Evolutionary conservation across 768 basidiomycete genomes (phyloP).

Genomic region (Boletus vermiculosoides): DNA sequence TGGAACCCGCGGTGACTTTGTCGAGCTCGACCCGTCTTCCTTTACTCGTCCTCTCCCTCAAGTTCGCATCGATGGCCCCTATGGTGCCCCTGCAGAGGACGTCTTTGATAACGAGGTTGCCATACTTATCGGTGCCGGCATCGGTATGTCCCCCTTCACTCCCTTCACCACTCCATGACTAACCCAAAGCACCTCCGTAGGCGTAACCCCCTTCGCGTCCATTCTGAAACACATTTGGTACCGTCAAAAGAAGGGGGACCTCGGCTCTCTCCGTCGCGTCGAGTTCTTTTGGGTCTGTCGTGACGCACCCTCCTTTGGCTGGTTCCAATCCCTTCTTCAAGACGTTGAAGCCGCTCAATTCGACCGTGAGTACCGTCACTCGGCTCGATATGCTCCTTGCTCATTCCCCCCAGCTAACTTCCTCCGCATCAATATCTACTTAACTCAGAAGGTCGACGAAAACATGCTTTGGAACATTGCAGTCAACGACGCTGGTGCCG

Average conservation of each 20-base stretch:
- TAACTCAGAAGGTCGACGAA: slow-evolving; percentile 82
- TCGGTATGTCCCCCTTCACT: slow-evolving; percentile 51
- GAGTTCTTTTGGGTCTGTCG: slow-evolving; percentile 96
- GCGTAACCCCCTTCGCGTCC: slow-evolving; percentile 92
- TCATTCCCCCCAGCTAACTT: slow-evolving; percentile 66
- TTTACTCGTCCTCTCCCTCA: slow-evolving; percentile 57
- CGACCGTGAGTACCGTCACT: slow-evolving; percentile 61
- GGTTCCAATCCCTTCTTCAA: slow-evolving; percentile 89
- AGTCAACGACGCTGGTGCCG: slow-evolving; percentile 80
- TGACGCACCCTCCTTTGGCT: slow-evolving; percentile 95
- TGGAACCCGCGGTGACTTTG: slow-evolving; percentile 72
- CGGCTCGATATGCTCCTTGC: neutral
- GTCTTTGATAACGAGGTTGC: slow-evolving; percentile 85
- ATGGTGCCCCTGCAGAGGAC: slow-evolving; percentile 91
- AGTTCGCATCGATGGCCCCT: slow-evolving; percentile 86
- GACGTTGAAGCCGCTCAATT: slow-evolving; percentile 87
- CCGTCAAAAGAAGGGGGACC: slow-evolving; percentile 71
- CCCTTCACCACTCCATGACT: neutral
- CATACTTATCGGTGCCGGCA: slow-evolving; percentile 90
- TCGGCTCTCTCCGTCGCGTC: slow-evolving; percentile 82
- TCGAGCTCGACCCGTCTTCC: slow-evolving; percentile 64
- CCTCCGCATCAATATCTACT: slow-evolving; percentile 86
- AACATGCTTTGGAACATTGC: slow-evolving; percentile 93
- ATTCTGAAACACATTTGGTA: slow-evolving; percentile 98
- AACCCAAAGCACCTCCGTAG: slow-evolving; percentile 32